These are phyloP conservation scores for Polygonum aviculare DNA, from an alignment of 148 eudicot genomes.

Conservation along the genomic window DNA sequence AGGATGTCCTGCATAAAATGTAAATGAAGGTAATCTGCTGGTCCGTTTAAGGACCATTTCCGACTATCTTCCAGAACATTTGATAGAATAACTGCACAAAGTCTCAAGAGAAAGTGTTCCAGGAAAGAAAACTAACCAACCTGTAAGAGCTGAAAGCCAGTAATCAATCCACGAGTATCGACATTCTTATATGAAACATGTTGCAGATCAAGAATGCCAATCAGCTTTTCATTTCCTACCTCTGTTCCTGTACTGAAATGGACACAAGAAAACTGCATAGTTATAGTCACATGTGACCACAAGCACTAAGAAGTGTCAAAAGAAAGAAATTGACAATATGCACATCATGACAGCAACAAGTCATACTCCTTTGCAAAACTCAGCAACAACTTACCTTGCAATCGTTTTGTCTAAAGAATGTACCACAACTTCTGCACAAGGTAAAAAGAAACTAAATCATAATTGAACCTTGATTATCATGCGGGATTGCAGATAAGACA, in stretches of 20 bases:
- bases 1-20: neutral
- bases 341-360: neutral
- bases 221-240: slow-evolving; percentile 48
- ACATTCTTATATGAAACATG: slow-evolving; percentile 36
- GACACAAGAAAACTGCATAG: neutral
- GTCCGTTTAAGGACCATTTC: no score
- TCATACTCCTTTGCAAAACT: no score
- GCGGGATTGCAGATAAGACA: neutral
- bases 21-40: no score
- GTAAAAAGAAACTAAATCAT: slow-evolving; percentile 11
- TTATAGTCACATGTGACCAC: neutral
- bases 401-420: slow-evolving; percentile 50
- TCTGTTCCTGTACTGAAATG: slow-evolving; percentile 39
- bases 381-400: slow-evolving; percentile 33
- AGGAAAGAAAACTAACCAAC: slow-evolving; percentile 17
- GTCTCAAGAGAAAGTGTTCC: neutral
- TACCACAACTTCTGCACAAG: slow-evolving; percentile 41
- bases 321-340: neutral
- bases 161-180: slow-evolving; percentile 47
- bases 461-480: neutral
- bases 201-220: slow-evolving; percentile 42
- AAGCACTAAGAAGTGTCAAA: slow-evolving; percentile 9
- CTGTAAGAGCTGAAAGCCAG: slow-evolving; percentile 56
- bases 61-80: no score
- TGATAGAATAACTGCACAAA: neutral